These are phyloP conservation scores for Arthrobotrys entomopaga DNA, from an alignment of 2,329 filamentous ascomycete species.

Conservation along the genomic window DNA sequence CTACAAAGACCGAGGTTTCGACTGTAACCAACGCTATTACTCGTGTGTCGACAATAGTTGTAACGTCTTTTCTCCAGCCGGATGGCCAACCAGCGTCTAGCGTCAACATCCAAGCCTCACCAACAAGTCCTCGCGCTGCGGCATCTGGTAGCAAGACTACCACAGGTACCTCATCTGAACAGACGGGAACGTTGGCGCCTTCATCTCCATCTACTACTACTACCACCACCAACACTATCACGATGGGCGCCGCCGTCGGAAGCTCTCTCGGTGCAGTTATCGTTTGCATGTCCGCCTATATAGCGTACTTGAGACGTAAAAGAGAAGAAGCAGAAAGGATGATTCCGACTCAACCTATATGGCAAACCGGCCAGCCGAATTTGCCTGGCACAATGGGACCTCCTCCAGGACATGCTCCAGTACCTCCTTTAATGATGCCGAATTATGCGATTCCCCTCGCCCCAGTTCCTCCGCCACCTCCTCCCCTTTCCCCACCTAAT, in stretches of 20 bases:
- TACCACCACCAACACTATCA: not conserved
- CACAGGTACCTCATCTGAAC: not conserved
- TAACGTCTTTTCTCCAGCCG: not conserved
- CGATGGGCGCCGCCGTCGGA: slow-evolving; percentile 25
- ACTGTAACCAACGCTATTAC: not conserved
- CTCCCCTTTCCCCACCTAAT: slow-evolving; percentile 5
- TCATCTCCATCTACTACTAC: not conserved
- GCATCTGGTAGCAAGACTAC: not conserved
- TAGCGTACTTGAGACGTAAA: slow-evolving; percentile 18
- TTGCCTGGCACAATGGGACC: not conserved
- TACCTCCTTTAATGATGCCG: slow-evolving; percentile 1
- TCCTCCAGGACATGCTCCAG: not conserved
- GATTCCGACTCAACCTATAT: slow-evolving; percentile 29
- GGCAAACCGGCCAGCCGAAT: slow-evolving; percentile 15
- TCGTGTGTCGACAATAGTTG: slow-evolving; percentile 2
- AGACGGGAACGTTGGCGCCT: not conserved
- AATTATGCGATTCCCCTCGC: not conserved
- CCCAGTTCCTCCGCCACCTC: slow-evolving; percentile 12
- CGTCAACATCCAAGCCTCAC: too few species aligned
- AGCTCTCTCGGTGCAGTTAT: slow-evolving; percentile 10
- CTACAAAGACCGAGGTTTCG: not conserved
- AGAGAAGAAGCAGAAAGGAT: slow-evolving; percentile 19
- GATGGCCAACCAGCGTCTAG: too few species aligned
- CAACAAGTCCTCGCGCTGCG: not conserved
- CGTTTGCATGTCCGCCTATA: slow-evolving; percentile 14